phyloP scores from a whole-genome alignment of 2,329 filamentous ascomycete species.

The Amesomyces nigricolor region DNA sequence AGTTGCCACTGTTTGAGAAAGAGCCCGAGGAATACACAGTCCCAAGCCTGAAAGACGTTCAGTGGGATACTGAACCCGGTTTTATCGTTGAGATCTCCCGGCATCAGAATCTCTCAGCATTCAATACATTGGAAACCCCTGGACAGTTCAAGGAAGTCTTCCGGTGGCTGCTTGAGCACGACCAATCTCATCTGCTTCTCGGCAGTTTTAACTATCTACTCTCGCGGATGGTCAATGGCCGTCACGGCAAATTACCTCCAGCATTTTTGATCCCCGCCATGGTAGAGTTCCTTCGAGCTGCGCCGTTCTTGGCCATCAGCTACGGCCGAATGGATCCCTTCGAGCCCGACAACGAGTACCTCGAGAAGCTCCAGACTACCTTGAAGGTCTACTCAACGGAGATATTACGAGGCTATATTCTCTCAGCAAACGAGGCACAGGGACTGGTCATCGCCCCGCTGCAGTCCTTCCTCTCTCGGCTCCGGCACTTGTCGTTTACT shows the following conservation, averaged over 20 bases:
- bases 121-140: conserved; percentile 10
- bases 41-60: conserved; percentile 27
- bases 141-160: conserved; percentile 19
- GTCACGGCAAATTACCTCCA: not conserved
- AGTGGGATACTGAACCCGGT: conserved; percentile 5
- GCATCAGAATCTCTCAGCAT: not conserved
- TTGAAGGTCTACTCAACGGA: conserved; percentile 1
- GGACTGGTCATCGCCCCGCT: conserved; percentile 29
- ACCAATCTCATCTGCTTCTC: conserved; percentile 10
- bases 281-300: conserved; percentile 16
- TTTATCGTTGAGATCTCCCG: conserved; percentile 1
- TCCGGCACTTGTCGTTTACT: too few species aligned
- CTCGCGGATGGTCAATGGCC: not conserved
- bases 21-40: conserved; percentile 31
- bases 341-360: conserved; percentile 13
- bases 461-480: conserved; percentile 27
- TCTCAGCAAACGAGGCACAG: conserved; percentile 25
- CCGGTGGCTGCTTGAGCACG: conserved; percentile 15
- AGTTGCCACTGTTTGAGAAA: conserved; percentile 34
- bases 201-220: conserved; percentile 14
- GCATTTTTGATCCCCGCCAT: conserved; percentile 21
- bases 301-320: conserved; percentile 21
- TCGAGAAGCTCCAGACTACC: conserved; percentile 18
- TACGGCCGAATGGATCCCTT: conserved; percentile 17
- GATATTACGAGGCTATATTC: conserved; percentile 20